These are phyloP conservation scores for Candolleomyces efflorescens DNA, from an alignment of 768 basidiomycete species.

Conservation along the genomic window DNA sequence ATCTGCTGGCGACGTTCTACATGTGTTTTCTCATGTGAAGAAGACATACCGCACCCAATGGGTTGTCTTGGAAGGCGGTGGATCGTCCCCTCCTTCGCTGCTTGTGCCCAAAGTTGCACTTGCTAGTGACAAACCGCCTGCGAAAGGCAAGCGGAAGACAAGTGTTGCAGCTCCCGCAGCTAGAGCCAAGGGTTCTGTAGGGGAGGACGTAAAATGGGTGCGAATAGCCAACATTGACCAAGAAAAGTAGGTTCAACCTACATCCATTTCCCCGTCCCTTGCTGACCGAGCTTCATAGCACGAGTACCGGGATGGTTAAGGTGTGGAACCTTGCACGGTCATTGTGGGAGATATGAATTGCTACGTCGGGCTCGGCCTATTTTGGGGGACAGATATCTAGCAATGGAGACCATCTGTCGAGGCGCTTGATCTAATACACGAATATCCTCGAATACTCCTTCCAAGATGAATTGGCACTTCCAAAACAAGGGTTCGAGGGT, in stretches of 20 bases:
- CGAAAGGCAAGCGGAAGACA: neutral
- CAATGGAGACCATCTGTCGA: no score
- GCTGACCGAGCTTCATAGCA: conserved; percentile 33
- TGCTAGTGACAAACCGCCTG: neutral
- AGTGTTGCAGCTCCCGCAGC: neutral
- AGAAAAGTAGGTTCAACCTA: neutral
- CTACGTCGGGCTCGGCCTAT: neutral
- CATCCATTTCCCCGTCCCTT: neutral
- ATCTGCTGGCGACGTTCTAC: conserved; percentile 62
- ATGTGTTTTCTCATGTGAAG: conserved; percentile 87
- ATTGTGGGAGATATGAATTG: conserved; percentile 37
- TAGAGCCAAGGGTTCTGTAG: neutral
- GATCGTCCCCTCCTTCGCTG: conserved; percentile 30
- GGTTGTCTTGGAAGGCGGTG: conserved; percentile 61
- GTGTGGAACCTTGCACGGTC: conserved; percentile 59
- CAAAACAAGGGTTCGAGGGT: no score
- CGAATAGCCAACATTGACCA: conserved; percentile 1
- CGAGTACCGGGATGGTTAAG: conserved; percentile 72
- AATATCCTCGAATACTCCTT: no score
- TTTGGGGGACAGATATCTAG: no score
- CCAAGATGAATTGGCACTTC: no score
- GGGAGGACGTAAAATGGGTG: conserved; percentile 2
- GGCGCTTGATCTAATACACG: no score
- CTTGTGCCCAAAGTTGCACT: neutral
- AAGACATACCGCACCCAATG: conserved; percentile 81